Evolutionary conservation across 495 filamentous ascomycete species (phyloP).

Genomic region (Lepidopterella palustris): DNA sequence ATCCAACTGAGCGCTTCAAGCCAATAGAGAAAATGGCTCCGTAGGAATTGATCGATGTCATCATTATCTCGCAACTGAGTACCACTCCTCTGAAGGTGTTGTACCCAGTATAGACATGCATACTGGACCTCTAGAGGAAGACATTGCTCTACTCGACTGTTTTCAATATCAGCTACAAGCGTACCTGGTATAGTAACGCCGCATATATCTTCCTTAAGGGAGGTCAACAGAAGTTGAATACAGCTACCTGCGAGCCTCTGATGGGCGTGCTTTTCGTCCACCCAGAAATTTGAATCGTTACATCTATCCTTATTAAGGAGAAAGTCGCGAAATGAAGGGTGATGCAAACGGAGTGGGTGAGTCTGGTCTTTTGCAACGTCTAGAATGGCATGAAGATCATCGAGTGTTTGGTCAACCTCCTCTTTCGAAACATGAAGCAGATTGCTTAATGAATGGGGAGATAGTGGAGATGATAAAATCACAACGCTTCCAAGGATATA

Average conservation of each 20-base stretch:
- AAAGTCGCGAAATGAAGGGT: too few species aligned
- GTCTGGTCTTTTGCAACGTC: constrained; percentile 28
- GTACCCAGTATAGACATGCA: neutral
- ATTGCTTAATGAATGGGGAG: too few species aligned
- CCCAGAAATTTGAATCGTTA: too few species aligned
- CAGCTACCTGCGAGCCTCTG: constrained; percentile 31
- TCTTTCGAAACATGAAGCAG: too few species aligned
- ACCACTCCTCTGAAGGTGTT: neutral
- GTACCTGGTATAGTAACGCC: neutral
- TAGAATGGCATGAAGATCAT: constrained; percentile 37
- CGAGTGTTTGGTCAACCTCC: too few species aligned
- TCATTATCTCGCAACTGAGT: neutral
- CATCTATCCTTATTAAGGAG: too few species aligned
- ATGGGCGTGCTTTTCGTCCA: too few species aligned
- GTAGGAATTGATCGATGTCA: neutral
- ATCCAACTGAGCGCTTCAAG: neutral
- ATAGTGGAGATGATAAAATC: too few species aligned
- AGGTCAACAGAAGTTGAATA: constrained; percentile 28
- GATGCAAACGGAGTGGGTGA: constrained; percentile 36
- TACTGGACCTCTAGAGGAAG: neutral
- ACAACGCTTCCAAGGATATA: too few species aligned
- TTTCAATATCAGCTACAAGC: neutral
- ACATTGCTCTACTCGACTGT: neutral
- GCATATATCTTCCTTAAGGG: constrained; percentile 34
- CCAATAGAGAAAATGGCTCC: neutral